A percentile compares a stretch with the other conserved stretches of the same genome.
Evolutionary conservation across 148 eudicot species (phyloP).

Genomic region (Diospyros kaki): DNA sequence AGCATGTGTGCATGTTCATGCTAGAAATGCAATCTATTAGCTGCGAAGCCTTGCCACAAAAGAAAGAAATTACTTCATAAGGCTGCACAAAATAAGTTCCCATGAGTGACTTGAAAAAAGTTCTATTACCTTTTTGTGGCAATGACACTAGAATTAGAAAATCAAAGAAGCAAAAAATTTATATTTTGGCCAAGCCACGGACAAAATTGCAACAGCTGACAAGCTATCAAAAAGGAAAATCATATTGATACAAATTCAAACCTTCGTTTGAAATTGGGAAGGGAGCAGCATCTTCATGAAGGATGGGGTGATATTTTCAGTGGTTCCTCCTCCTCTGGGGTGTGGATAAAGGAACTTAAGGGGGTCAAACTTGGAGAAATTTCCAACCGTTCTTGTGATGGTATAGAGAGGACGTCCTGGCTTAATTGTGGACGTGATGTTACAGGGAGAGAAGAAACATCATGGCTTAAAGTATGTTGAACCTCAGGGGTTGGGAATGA

Average conservation of each 20-base stretch:
- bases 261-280: not conserved
- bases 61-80: too few species aligned
- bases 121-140: too few species aligned
- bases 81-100: not conserved
- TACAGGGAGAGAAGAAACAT: constrained; percentile 4
- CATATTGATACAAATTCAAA: constrained; percentile 4
- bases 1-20: too few species aligned
- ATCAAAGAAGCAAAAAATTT: not conserved
- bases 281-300: not conserved
- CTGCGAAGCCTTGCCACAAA: too few species aligned
- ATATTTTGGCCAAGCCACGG: not conserved
- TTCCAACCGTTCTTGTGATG: constrained; percentile 8
- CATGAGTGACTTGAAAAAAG: not conserved
- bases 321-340: constrained; percentile 20
- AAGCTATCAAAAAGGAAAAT: not conserved
- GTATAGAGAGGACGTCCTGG: too few species aligned
- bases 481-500: too few species aligned
- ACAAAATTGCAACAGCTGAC: not conserved
- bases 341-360: constrained; percentile 17
- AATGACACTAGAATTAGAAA: too few species aligned
- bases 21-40: too few species aligned
- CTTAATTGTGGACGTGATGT: not conserved
- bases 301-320: constrained; percentile 2
- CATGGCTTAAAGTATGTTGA: not conserved
- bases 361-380: constrained; percentile 1